These are phyloP conservation scores for Colletotrichum sp. DNA, from an alignment of 2,329 filamentous ascomycete genomes.

Conservation along the genomic window DNA sequence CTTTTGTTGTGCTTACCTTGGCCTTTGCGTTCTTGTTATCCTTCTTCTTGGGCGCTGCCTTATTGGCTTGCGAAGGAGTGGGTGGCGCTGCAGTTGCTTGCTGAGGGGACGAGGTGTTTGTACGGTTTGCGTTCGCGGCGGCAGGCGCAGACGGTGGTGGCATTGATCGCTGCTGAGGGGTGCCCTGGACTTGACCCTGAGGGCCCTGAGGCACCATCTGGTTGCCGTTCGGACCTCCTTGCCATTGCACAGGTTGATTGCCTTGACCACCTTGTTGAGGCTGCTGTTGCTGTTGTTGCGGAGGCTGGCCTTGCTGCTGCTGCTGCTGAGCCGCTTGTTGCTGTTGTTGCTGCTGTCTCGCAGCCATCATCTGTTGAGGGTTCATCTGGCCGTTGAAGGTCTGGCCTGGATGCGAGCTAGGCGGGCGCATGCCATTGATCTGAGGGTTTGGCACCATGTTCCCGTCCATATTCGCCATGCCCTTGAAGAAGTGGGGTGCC, in stretches of 20 bases:
- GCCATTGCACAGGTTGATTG: conserved; percentile 54
- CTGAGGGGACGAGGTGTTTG: conserved; percentile 64
- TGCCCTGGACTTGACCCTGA: conserved; percentile 65
- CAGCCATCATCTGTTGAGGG: conserved; percentile 64
- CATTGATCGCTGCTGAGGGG: conserved; percentile 75
- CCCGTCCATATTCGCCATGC: conserved; percentile 55
- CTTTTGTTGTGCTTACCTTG: conserved; percentile 61
- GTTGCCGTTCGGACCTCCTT: conserved; percentile 43
- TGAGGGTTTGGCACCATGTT: conserved; percentile 59
- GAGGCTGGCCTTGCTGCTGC: conserved; percentile 61
- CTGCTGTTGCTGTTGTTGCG: conserved; percentile 40
- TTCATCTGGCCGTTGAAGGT: conserved; percentile 64
- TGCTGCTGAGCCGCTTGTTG: conserved; percentile 55
- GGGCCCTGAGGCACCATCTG: conserved; percentile 49
- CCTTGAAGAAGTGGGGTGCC: conserved; percentile 64
- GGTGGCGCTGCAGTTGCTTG: conserved; percentile 72
- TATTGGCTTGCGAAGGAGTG: conserved; percentile 75
- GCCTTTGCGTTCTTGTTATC: conserved; percentile 66
- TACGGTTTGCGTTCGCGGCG: conserved; percentile 57
- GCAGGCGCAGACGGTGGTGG: conserved; percentile 68
- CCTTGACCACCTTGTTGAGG: conserved; percentile 35
- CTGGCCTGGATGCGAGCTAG: conserved; percentile 68
- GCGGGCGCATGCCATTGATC: conserved; percentile 73
- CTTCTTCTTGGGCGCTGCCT: conserved; percentile 81
- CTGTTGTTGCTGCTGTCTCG: conserved; percentile 40